A percentile compares a stretch with the other conserved stretches of the same genome.
These are phyloP conservation scores for Serendipita indica DNA, from an alignment of 768 basidiomycete genomes.

Conservation along the genomic window DNA sequence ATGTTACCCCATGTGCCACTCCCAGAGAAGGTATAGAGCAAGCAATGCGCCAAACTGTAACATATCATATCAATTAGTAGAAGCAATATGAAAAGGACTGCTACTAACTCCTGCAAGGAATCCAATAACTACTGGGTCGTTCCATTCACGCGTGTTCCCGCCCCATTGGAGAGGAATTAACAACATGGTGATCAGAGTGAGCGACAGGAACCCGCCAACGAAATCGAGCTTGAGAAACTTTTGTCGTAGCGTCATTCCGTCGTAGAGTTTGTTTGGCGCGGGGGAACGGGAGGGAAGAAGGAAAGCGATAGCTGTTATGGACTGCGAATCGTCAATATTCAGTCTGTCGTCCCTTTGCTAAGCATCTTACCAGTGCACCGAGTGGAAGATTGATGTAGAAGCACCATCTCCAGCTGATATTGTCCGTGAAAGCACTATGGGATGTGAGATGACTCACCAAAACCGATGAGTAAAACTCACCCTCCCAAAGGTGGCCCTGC, in stretches of 20 bases:
- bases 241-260: neutral
- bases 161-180: slow-evolving; percentile 35
- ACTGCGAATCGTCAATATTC: neutral
- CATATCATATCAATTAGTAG: slow-evolving; percentile 25
- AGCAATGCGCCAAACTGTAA: slow-evolving; percentile 5
- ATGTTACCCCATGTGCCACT: slow-evolving; percentile 22
- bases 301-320: neutral
- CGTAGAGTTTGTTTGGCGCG: neutral
- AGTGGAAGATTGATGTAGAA: slow-evolving; percentile 8
- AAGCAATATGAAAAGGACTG: slow-evolving; percentile 21
- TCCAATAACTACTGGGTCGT: slow-evolving; percentile 24
- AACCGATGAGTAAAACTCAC: neutral
- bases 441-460: neutral
- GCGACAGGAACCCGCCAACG: neutral
- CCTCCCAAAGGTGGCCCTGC: neutral
- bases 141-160: slow-evolving; percentile 32
- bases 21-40: slow-evolving; percentile 16
- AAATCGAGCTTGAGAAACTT: neutral
- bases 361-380: neutral
- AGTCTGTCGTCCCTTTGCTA: neutral
- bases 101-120: slow-evolving; percentile 17
- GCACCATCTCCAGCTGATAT: neutral
- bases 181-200: slow-evolving; percentile 23
- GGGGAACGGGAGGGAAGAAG: neutral
- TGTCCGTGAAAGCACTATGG: slow-evolving; percentile 8